Base-by-base conservation (phyloP, 371 early-diverging fungal genomes). In the Cokeromyces recurvatus region DNA sequence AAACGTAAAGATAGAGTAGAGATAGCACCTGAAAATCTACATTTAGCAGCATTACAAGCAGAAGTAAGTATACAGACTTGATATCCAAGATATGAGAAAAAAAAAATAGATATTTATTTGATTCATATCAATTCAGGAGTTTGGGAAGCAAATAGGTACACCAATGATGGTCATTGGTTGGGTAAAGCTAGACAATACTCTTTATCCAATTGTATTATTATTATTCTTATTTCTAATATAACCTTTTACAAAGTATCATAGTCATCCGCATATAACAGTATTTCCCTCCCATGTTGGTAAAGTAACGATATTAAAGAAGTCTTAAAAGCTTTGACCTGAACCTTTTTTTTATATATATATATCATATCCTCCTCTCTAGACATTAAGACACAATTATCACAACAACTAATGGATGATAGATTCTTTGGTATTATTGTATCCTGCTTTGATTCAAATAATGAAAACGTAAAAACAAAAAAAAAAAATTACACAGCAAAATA, bases 231-330 rank as follows among this genome's bases (percentile, higher is more conserved):
- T 11, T 7, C 7, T 27, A 27, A 11, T 27, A 11, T 27, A 7
- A 5, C 11, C n/a, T 12, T 24, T n/a, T 36, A 24, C 5, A 42
- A 38, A 74, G 81, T 81, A 77, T 32, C 80, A 81, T 43, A 75
- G 77, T 36, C 89, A 88, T 62, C 89, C 89, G 2, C 81, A 86
- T 47, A 88, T 88, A 36, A 88, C 89, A 0, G 84, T 86, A 8
- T 81, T 79, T 22, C 89, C 89, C 7, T 82, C 82, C 9, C 85
- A 85, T 55, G 85, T 88, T 29, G 81, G 79, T 70, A 63, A 43
- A 16, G 16, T 15, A 15, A 27, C 10, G n/a, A n/a, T n/a, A n/a
- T 32, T 1, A 1, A 25, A 20, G n/a, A n/a, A n/a, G n/a, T n/a
- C n/a, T n/a, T n/a, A n/a, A n/a, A n/a, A n/a, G n/a, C n/a, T n/a